Base-by-base conservation (phyloP, 805 yeast genomes). In the Zygoascus biomembranicola region DNA sequence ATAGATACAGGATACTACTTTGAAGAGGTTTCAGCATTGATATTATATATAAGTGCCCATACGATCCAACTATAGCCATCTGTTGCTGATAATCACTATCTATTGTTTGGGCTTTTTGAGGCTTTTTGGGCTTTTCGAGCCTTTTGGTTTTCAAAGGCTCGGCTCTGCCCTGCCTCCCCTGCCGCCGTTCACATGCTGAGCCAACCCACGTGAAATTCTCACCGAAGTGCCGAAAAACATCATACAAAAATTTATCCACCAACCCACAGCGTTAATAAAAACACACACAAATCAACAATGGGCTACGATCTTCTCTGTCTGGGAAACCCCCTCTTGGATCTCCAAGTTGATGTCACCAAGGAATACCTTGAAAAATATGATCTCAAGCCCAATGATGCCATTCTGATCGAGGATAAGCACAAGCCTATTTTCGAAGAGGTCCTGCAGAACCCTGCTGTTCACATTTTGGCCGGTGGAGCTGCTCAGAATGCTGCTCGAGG, bases 401-500 rank as follows among this genome's bases (percentile, higher is more conserved):
- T 94, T 63, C 80, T 94, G 59, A 80, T 81, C 39, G 95, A 87
- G 62, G 90, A 82, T 59, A 78, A 84, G 69, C 97, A 89, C 74
- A 73, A 82, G 81, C 87, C 92, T 52, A 87, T 94, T 68, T 94
- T 77, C 71, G 84, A 80, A 55, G 98, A 94, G 71, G 79, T 87
- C 61, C 73, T 89, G 52, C 70, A 75, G 39, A 74, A 73, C 68
- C 74, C 77, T 39, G 79, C 77, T 55, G 82, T 88, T 58, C 79
- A 81, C 64, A 72, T 82, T 57, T 81, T 92, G 62, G 99, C 99
- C 57, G 99, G 99, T 63, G 99, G 99, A 70, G 99, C 99, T 65
- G 99, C 97, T 57, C 99, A 94, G 76, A 94, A 94, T 77, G 82
- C 98, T 59, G 97, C 98, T 55, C 84, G 99, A 74, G 99, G 96